Conservation (phyloP, 805 yeast species). For the Candida sithepensis region DNA sequence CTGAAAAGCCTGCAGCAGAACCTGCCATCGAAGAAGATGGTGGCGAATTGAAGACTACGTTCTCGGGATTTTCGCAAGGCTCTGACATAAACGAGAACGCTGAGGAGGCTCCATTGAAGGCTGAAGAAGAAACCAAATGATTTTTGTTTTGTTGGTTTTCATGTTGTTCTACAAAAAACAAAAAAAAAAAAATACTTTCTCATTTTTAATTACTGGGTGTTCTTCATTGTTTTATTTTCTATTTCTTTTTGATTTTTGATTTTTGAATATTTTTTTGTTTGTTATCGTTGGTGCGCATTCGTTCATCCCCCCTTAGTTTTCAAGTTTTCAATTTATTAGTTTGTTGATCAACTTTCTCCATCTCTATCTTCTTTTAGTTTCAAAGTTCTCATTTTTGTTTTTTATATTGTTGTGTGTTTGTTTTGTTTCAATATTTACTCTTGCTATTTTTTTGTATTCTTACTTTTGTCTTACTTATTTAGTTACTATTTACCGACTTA, state of each 20-base stretch:
- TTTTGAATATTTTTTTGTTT: neutral
- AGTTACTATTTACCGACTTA: neutral
- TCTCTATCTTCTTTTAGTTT: neutral
- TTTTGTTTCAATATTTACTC: neutral
- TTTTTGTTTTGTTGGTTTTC: neutral
- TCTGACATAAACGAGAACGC: slow-evolving; percentile 25
- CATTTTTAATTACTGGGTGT: neutral
- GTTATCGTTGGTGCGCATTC: neutral
- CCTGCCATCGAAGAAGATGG: slow-evolving; percentile 13
- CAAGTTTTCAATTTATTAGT: neutral
- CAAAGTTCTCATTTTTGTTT: neutral
- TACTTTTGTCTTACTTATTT: neutral
- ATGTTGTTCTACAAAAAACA: too few relatives aligned
- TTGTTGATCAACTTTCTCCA: neutral
- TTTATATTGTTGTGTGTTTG: slow-evolving; percentile 7
- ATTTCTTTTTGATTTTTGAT: too few relatives aligned
- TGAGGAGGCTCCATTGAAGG: slow-evolving; percentile 2
- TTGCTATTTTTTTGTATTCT: neutral
- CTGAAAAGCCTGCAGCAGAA: slow-evolving; percentile 2
- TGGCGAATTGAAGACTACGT: slow-evolving; percentile 27
- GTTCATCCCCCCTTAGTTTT: neutral
- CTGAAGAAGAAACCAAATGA: slow-evolving; percentile 1
- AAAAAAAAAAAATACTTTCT: too few relatives aligned
- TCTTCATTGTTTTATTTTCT: neutral
- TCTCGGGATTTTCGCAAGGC: slow-evolving; percentile 45